Conservation (phyloP, 805 yeast species). For the Kodamaea kakaduensis region DNA sequence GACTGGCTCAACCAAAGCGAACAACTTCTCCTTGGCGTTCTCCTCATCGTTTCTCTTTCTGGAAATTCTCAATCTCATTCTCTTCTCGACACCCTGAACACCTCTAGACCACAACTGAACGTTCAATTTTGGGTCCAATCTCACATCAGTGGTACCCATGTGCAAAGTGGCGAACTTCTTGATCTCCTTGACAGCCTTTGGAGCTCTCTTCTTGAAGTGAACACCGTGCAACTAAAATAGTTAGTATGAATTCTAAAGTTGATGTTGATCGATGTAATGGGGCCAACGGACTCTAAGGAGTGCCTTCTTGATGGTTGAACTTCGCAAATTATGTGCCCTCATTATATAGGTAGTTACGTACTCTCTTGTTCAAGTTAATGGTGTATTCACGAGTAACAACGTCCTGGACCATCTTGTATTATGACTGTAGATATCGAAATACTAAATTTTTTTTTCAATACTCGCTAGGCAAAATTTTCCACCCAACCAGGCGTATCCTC, state of each 20-base stretch:
- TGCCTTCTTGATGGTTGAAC: neutral
- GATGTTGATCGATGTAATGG: neutral
- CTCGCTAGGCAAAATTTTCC: slow-evolving; percentile 7
- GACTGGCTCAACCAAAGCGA: slow-evolving; percentile 97
- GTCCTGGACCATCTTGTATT: slow-evolving; percentile 79
- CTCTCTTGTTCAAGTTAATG: slow-evolving; percentile 99
- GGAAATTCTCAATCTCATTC: slow-evolving; percentile 97
- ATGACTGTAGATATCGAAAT: slow-evolving; percentile 9
- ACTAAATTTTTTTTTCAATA: slow-evolving; percentile 12
- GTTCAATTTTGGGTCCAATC: slow-evolving; percentile 98
- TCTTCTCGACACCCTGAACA: slow-evolving; percentile 97
- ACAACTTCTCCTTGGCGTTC: slow-evolving; percentile 96
- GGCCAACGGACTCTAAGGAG: neutral
- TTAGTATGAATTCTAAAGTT: slow-evolving; percentile 33
- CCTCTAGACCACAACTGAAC: slow-evolving; percentile 99
- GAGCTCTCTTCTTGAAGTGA: slow-evolving; percentile 99
- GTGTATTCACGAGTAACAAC: slow-evolving; percentile 99
- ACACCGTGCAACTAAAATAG: slow-evolving; percentile 84
- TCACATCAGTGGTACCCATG: slow-evolving; percentile 99
- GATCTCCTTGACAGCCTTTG: slow-evolving; percentile 99
- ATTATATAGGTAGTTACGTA: slow-evolving; percentile 62
- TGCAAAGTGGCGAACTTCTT: slow-evolving; percentile 97
- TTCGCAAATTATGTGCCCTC: too few species aligned
- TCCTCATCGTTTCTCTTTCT: slow-evolving; percentile 99
- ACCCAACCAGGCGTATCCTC: slow-evolving; percentile 5